These are phyloP conservation scores for Solanum ossicruentum DNA, from an alignment of 257 asterid genomes.

Conservation along the genomic window DNA sequence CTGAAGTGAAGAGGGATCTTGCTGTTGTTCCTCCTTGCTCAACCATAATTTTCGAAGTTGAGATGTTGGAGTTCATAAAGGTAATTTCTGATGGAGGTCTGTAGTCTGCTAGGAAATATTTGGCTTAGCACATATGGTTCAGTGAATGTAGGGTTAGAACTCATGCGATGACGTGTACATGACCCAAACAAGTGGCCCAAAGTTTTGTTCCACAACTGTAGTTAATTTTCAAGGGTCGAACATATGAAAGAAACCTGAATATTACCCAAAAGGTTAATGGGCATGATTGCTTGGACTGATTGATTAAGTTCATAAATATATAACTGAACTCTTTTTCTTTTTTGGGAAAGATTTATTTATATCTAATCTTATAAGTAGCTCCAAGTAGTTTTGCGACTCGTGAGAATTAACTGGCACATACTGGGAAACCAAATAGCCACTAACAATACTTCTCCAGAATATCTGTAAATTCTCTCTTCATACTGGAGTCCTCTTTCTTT, in stretches of 20 bases:
- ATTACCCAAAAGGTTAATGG: not conserved
- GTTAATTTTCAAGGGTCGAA: not conserved
- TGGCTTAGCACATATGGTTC: not conserved
- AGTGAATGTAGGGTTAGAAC: not conserved
- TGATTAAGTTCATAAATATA: not conserved
- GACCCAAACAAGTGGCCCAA: not conserved
- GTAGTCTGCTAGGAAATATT: not conserved
- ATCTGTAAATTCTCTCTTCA: not conserved
- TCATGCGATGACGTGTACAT: not conserved
- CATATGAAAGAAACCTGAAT: not conserved
- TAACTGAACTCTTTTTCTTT: not conserved
- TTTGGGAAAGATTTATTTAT: not conserved
- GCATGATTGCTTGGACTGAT: not conserved
- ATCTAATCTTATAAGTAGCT: not conserved
- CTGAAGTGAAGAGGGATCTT: conserved; percentile 36
- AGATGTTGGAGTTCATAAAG: conserved; percentile 58
- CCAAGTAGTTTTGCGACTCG: not conserved
- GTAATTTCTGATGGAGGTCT: conserved; percentile 17
- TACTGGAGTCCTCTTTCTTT: not conserved
- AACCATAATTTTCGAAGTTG: conserved; percentile 51
- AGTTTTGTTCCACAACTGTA: not conserved
- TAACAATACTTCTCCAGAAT: not conserved
- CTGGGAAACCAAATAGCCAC: not conserved
- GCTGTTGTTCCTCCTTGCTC: conserved; percentile 47
- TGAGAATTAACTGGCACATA: not conserved